Evolutionary conservation across 108 stramenopile species (phyloP), one percentile per base, ranked within the genome.

Genomic region (Cyclostephanos tholiformis): DNA sequence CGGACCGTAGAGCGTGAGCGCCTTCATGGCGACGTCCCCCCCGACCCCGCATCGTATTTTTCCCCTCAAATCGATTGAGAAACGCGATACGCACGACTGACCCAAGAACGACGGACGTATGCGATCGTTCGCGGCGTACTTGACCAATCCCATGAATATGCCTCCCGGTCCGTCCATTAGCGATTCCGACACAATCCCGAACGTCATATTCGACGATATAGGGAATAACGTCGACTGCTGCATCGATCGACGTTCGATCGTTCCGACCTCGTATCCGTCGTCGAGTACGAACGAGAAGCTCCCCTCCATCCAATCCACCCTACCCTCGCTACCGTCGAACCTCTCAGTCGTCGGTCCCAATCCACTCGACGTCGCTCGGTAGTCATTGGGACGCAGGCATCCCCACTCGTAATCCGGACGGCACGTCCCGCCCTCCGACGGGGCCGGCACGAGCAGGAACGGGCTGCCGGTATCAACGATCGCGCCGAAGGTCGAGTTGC

Each of bases 31-130:
- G 11, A 12, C 36, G 6, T 6, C 36, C 36, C 36, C 6, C 6
- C 9, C 41, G 9, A 12, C 41, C 41, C 11, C 41, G 1, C 41
- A 5, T 10, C 41, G 0, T 10, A 8, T 1, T 10, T 12, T 1
- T 41, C 41, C n/a, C n/a, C 77, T 56, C 32, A 77, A 58, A 51
- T 82, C 82, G 2, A 82, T 17, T 6, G 72, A 58, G 67, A 82
- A 73, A 32, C 76, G 72, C n/a, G 50, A n/a, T 6, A 82, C 77
- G 17, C 72, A 26, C 7, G 82, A 77, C 61, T 82, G 82, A 0
- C 77, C 77, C n/a, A 82, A 57, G 26, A 82, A 82, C 11, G 76
- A 72, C 17, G 82, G 82, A 19, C 82, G 63, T 26, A 82, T 82
- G 62, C 77, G 32, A 59, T n/a, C n/a, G 29, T 77, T n/a, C n/a